Conservation (phyloP, 2,329 filamentous ascomycete genomes). For the Ophiostoma montium region DNA sequence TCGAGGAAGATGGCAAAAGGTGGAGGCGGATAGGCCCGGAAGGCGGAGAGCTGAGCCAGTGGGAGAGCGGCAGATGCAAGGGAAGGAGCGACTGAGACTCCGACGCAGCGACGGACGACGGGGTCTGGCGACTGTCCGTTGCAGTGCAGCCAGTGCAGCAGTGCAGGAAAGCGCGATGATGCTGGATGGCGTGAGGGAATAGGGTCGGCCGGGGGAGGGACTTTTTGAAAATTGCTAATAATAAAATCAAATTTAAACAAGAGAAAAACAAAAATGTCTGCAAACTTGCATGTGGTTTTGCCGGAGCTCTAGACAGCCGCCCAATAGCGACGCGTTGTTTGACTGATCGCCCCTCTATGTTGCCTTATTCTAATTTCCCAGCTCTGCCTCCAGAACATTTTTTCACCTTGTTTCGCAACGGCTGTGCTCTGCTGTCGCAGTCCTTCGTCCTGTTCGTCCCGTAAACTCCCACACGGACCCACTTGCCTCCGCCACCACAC, state of each 20-base stretch:
- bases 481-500: not conserved
- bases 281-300: constrained; percentile 5
- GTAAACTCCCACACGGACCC: constrained; percentile 1
- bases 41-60: not conserved
- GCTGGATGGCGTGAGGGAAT: constrained; percentile 7
- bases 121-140: not conserved
- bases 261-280: not conserved
- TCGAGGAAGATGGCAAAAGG: constrained; percentile 1
- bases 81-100: not conserved
- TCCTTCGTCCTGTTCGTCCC: not conserved
- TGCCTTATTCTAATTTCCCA: not conserved
- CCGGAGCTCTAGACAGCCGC: not conserved
- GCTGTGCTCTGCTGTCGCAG: not conserved
- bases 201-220: not conserved
- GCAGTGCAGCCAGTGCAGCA: not conserved
- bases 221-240: not conserved
- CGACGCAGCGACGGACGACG: not conserved
- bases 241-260: not conserved
- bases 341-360: not conserved
- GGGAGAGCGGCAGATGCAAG: not conserved
- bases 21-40: constrained; percentile 13
- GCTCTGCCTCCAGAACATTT: not conserved
- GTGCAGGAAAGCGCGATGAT: not conserved
- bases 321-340: constrained; percentile 12
- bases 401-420: not conserved